Base-by-base conservation (phyloP, 306 rosid species). In the Prunus mongolica region DNA sequence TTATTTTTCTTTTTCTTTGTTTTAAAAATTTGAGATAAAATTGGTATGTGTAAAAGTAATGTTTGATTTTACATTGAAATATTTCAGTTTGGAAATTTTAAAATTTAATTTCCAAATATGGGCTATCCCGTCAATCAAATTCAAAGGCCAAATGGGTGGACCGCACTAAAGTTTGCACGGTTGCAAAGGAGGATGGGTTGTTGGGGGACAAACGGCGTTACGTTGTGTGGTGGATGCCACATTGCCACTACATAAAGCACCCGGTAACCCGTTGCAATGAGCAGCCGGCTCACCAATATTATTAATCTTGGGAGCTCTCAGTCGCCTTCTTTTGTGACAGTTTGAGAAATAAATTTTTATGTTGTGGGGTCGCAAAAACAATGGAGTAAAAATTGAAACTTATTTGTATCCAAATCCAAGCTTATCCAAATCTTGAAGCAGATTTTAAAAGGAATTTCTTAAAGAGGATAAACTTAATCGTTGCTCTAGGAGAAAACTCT, bases 161-260 rank as follows among this genome's bases (percentile, higher is more conserved):
- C 18, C 57, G n/a, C 56, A 73, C 77, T 45, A 46, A 14, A 44
- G 64, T 14, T 18, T 64, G 55, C 55, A 44, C 66, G 66, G 74
- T 27, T 24, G 62, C 22, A 76, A 63, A 58, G 65, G 54, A 63
- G 10, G 77, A 24, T 30, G 60, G 71, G 79, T 75, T 75, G 85
- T 85, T 84, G 82, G 85, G 85, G 62, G 83, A 84, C 86, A 82
- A 74, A 82, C 67, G 44, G 71, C 61, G 80, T 82, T 87, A 38
- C 64, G 45, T 51, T 47, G 62, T 41, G 20, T 9, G 64, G 66
- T 69, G 54, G 32, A 18, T 12, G 8, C 28, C 25, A 24, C 25
- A 24, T 24, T 24, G 25, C 25, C 12, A 71, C 63, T 54, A 13
- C 44, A 19, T 12, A 60, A 28, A 62, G 20, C 41, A 27, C 15